Conservation (phyloP, 1,284 basidiomycete species). For the Wallemia ichthyophaga region DNA sequence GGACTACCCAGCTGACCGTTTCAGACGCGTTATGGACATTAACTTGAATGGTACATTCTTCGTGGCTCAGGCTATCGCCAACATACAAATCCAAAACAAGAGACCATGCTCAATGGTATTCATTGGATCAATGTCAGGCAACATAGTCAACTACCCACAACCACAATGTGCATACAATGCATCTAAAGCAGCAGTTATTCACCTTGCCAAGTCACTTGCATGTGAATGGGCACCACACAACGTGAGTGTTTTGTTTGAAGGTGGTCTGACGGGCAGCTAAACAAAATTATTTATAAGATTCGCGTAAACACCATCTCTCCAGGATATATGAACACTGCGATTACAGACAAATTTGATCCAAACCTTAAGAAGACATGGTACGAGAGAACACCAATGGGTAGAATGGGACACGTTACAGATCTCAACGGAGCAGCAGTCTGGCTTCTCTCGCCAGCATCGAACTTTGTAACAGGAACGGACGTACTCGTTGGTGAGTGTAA, state of each 20-base stretch:
- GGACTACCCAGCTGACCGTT: not conserved
- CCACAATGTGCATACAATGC: slow-evolving; percentile 25
- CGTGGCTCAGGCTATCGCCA: not conserved
- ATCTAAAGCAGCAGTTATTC: slow-evolving; percentile 22
- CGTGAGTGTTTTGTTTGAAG: not conserved
- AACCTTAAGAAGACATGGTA: not conserved
- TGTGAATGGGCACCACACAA: slow-evolving; percentile 26
- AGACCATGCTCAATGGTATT: slow-evolving; percentile 19
- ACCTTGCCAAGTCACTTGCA: slow-evolving; percentile 26
- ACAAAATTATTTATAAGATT: no score
- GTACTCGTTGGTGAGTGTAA: not conserved
- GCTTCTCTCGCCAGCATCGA: not conserved
- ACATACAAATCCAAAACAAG: not conserved
- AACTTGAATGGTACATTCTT: not conserved
- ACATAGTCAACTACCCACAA: slow-evolving; percentile 18
- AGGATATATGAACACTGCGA: slow-evolving; percentile 22
- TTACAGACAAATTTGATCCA: not conserved
- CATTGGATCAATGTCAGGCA: slow-evolving; percentile 23
- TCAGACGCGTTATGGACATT: not conserved
- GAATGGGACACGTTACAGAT: not conserved
- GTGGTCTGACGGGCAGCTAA: no score
- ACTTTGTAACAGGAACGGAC: not conserved
- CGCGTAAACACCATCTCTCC: slow-evolving; percentile 31
- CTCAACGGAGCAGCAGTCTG: not conserved
- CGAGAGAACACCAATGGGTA: not conserved